These are phyloP conservation scores for Paracamarosporium sp. DNA, from an alignment of 2,329 filamentous ascomycete genomes.

Conservation along the genomic window DNA sequence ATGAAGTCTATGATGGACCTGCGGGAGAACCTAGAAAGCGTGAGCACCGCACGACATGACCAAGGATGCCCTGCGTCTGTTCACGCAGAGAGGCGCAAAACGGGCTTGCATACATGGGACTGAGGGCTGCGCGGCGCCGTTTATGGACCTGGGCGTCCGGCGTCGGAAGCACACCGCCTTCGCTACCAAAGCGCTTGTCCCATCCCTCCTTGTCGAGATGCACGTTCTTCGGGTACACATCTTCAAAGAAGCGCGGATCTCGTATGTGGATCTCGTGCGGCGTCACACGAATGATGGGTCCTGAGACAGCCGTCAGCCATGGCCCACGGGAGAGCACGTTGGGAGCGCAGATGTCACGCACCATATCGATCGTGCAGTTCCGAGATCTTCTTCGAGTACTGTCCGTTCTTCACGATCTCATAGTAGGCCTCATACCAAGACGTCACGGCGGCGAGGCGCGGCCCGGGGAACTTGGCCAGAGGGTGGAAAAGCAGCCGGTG, in stretches of 20 bases:
- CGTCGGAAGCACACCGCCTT: constrained; percentile 35
- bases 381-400: constrained; percentile 39
- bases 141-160: constrained; percentile 37
- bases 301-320: constrained; percentile 24
- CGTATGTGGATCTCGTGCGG: constrained; percentile 52
- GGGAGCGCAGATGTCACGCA: constrained; percentile 14
- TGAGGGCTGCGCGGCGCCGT: constrained; percentile 38
- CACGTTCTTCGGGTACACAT: constrained; percentile 39
- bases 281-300: constrained; percentile 52
- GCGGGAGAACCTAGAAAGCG: constrained; percentile 39
- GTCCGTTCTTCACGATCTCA: constrained; percentile 38
- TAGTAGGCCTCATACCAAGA: constrained; percentile 46
- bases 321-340: not conserved
- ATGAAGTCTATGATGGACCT: constrained; percentile 42
- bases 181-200: constrained; percentile 40
- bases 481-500: constrained; percentile 55
- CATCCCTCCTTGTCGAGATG: constrained; percentile 44
- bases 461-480: constrained; percentile 54
- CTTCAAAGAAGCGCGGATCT: constrained; percentile 48
- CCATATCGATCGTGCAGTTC: constrained; percentile 42
- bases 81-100: not conserved
- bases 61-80: not conserved
- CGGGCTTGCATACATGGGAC: constrained; percentile 34
- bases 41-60: constrained; percentile 8
- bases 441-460: constrained; percentile 39